Base-by-base conservation (phyloP, 2,329 filamentous ascomycete species). In the Cladosporium sp. region DNA sequence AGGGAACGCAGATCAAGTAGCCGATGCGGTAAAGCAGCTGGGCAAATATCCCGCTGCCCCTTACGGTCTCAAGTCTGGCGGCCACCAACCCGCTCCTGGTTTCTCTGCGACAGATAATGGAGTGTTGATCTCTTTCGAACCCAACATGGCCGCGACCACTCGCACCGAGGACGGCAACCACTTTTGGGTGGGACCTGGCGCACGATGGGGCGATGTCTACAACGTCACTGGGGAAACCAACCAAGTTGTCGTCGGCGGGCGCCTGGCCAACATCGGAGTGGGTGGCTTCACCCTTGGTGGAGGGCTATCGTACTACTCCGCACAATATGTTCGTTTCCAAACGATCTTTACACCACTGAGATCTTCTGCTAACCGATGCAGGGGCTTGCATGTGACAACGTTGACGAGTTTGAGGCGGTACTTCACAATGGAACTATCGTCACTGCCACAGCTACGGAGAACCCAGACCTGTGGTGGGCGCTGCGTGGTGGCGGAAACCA, bases 21-120 rank as follows among this genome's bases (percentile, higher is more conserved):
- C 84, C 0, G 78, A 79, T 11, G 80, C 86, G n/a, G 79, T 88
- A 57, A 80, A 78, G 30, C 78, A 83, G 34, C 78, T 88, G 14
- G 79, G 77, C 24, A 79, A 78, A 8, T 74, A 80, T 38, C 80
- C 80, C 51, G 77, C 80, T 44, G 83, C 83, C 64, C 75, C 84
- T 6, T 85, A 88, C 57, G 87, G 85, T 26, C 80, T 87, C 75
- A 81, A 84, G 72, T 80, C 81, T 11, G 85, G 84, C 8, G 81
- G 81, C 0, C 81, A 83, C 70, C 80, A 80, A 65, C 80, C 79
- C 1, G 83, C 81, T 66, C 79, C 80, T 66, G 79, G 80, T 38
- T 83, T 81, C 66, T 78, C 80, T 4, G 82, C 79, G 69, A 79
- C 82, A 52, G 77, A 80, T 54, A 78, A 78, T 21, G 82, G 80